Evolutionary conservation across 2,329 filamentous ascomycete species (phyloP).

Genomic region (Penicillium oxalicum): DNA sequence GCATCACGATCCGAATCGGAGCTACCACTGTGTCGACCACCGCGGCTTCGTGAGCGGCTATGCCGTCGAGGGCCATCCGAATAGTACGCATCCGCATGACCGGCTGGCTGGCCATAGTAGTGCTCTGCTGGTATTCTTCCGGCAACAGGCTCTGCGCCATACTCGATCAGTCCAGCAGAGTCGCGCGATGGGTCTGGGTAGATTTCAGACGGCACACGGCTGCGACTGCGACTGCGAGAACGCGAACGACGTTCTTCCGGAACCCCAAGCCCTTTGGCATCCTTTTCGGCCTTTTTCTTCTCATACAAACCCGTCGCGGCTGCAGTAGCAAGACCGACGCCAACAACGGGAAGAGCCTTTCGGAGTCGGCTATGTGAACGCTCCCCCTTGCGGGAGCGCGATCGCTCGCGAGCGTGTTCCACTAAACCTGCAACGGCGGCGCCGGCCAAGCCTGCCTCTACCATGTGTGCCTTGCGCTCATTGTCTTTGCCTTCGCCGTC

Average conservation of each 20-base stretch:
- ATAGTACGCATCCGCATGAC: constrained; percentile 34
- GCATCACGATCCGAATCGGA: constrained; percentile 34
- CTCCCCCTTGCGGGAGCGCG: constrained; percentile 47
- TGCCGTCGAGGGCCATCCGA: constrained; percentile 41
- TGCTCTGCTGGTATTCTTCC: constrained; percentile 47
- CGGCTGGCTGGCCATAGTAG: constrained; percentile 41
- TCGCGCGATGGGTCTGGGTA: constrained; percentile 38
- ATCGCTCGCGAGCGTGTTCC: constrained; percentile 53
- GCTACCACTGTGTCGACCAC: constrained; percentile 30
- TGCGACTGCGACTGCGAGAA: constrained; percentile 42
- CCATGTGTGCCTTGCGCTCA: constrained; percentile 54
- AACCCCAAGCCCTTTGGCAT: constrained; percentile 43
- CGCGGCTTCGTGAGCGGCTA: constrained; percentile 43
- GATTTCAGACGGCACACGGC: constrained; percentile 35
- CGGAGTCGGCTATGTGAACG: constrained; percentile 52
- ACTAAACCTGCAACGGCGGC: constrained; percentile 58
- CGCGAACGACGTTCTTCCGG: constrained; percentile 40
- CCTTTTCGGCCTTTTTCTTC: constrained; percentile 56
- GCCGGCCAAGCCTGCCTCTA: constrained; percentile 56
- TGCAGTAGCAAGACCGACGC: constrained; percentile 56
- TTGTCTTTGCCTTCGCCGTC: constrained; percentile 32
- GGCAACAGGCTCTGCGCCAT: constrained; percentile 57
- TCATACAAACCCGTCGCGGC: constrained; percentile 59
- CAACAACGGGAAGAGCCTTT: constrained; percentile 54
- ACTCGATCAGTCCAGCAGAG: constrained; percentile 55